Evolutionary conservation across 2,329 filamentous ascomycete genomes (phyloP).

Genomic region (Fusarium sp.): DNA sequence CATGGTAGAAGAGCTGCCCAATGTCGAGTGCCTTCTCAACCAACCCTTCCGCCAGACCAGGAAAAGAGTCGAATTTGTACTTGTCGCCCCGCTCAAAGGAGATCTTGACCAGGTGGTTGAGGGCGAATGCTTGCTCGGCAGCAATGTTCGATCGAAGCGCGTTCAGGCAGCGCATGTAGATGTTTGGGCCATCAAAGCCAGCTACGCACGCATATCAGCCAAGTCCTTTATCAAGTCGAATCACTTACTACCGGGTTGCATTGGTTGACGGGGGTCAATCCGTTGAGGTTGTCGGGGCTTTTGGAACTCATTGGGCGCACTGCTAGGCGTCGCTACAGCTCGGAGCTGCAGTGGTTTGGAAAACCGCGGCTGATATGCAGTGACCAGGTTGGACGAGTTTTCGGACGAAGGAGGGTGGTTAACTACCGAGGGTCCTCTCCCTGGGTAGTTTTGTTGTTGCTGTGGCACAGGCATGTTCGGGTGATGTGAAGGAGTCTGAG

Average conservation of each 20-base stretch:
- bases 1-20: conserved; percentile 81
- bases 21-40: conserved; percentile 87
- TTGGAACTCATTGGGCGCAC: conserved; percentile 75
- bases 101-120: conserved; percentile 95
- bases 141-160: conserved; percentile 83
- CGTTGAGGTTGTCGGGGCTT: conserved; percentile 58
- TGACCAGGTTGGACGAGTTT: conserved; percentile 69
- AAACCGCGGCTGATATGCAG: conserved; percentile 76
- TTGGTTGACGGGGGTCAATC: conserved; percentile 55
- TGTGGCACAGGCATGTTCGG: conserved; percentile 48
- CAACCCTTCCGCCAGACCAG: conserved; percentile 86
- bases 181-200: conserved; percentile 83
- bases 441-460: conserved; percentile 45
- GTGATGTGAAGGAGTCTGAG: conserved; percentile 50
- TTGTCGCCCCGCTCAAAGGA: conserved; percentile 95
- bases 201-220: conserved; percentile 47
- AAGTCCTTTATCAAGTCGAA: neutral
- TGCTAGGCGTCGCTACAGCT: conserved; percentile 80
- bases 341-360: conserved; percentile 75
- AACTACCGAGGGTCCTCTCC: conserved; percentile 57
- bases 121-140: conserved; percentile 89
- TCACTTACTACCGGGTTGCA: conserved; percentile 71
- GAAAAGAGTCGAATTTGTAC: conserved; percentile 93
- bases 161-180: conserved; percentile 89
- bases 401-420: conserved; percentile 69